These are phyloP conservation scores for Scedosporium boydii DNA, from an alignment of 2,329 filamentous ascomycete genomes.

Conservation along the genomic window DNA sequence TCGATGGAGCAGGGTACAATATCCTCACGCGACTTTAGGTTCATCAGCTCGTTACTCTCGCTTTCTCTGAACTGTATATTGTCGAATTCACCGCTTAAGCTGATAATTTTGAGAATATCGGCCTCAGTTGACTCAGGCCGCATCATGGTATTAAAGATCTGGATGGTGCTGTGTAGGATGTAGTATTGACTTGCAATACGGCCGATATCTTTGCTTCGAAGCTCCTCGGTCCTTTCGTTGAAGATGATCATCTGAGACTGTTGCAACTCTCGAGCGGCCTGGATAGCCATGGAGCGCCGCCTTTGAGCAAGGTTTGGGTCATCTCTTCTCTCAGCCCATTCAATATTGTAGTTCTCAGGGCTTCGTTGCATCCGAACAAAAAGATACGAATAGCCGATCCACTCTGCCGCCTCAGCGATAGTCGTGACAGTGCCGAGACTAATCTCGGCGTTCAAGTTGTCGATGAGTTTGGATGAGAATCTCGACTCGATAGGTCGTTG, in stretches of 20 bases:
- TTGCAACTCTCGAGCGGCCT: slow-evolving; percentile 79
- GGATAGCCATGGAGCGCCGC: slow-evolving; percentile 74
- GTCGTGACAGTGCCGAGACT: slow-evolving; percentile 91
- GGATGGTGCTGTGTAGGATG: slow-evolving; percentile 83
- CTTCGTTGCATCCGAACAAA: slow-evolving; percentile 95
- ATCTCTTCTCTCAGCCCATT: slow-evolving; percentile 82
- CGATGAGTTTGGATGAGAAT: slow-evolving; percentile 86
- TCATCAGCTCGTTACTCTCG: slow-evolving; percentile 77
- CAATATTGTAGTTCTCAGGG: slow-evolving; percentile 86
- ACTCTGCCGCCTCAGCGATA: slow-evolving; percentile 85
- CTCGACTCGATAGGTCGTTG: slow-evolving; percentile 97
- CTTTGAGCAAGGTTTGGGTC: slow-evolving; percentile 82
- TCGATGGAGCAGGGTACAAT: slow-evolving; percentile 67
- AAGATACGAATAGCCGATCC: slow-evolving; percentile 95
- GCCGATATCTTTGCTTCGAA: slow-evolving; percentile 89
- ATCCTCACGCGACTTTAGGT: slow-evolving; percentile 31
- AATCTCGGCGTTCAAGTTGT: slow-evolving; percentile 95
- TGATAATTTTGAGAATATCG: slow-evolving; percentile 91
- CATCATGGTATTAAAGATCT: slow-evolving; percentile 97
- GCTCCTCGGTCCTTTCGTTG: slow-evolving; percentile 87
- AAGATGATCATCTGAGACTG: slow-evolving; percentile 98
- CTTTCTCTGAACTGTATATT: slow-evolving; percentile 89
- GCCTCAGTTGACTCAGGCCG: slow-evolving; percentile 74
- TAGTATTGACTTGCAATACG: slow-evolving; percentile 97
- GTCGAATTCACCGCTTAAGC: slow-evolving; percentile 95